Base-by-base conservation (phyloP, 2,329 filamentous ascomycete species). In the Sporothrix protearum region DNA sequence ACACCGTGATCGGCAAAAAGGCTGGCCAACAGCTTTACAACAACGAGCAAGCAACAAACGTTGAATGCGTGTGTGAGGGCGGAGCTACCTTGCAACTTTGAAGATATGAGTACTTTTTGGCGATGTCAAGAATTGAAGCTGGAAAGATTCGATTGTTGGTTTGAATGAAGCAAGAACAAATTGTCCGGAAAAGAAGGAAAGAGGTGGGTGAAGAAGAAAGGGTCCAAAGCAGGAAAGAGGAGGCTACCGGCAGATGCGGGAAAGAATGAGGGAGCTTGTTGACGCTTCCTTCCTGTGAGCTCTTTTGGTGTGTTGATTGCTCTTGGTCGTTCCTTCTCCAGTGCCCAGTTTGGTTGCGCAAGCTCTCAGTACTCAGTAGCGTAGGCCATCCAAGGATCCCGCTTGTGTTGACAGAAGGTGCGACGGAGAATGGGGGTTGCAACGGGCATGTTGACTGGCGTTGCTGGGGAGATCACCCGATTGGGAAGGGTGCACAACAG, bases 381-480 rank as follows among this genome's bases (percentile, higher is more conserved):
- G 36, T n/a, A 25, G 28, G 16, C 63, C 42, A 67, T 53, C 53
- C 64, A 39, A 42, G 33, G 68, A 61, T 64, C 19, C 36, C 25
- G 51, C 68, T 63, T 72, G 59, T 72, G 57, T 68, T 70, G 51
- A 67, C 61, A 42, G 59, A 7, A 71, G 39, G 68, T 47, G 47
- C 45, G 57, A 47, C 47, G 14, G 55, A 63, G 71, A 63, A 71
- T 68, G 70, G 51, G n/a, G 53, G 64, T 57, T 33, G 55, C 57
- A 33, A 57, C 51, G 22, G 47, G 67, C 47, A 70, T 72, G 68
- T 68, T 72, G 68, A 72, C 33, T n/a, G 68, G 5, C 53, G 71
- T 72, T 72, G 71, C 53, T 57, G 16, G 28, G 61, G 71, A 28
- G 69, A 72, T 53, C 14, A 9, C 42, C 71, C 12, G n/a, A 70